phyloP scores from a whole-genome alignment of 352 stramenopile genomes.

The Globisporangium nunn region DNA sequence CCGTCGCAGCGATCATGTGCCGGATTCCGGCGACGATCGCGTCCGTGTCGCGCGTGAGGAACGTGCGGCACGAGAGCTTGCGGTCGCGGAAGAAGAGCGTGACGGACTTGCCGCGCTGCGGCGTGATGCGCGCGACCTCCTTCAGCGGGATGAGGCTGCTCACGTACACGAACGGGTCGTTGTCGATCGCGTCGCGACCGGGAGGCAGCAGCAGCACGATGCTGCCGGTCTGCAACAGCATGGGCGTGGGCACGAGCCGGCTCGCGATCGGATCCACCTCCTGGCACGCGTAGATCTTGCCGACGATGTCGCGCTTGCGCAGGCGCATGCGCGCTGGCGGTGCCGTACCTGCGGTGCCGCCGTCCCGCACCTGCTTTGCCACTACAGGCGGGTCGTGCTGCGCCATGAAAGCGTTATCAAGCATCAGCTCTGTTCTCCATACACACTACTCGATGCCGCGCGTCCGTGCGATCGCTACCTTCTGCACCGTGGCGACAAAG shows the following conservation, averaged over 20 bases:
- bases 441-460: background rate
- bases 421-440: background rate
- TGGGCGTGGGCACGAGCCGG: conserved; percentile 42
- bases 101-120: conserved; percentile 65
- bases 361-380: conserved; percentile 10
- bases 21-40: conserved; percentile 58
- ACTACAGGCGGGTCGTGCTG: conserved; percentile 26
- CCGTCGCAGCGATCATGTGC: conserved; percentile 44
- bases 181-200: conserved; percentile 3
- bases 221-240: conserved; percentile 65
- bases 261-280: conserved; percentile 56
- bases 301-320: conserved; percentile 62
- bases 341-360: conserved; percentile 1
- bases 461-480: conserved; percentile 8
- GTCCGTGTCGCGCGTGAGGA: conserved; percentile 65
- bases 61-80: conserved; percentile 50
- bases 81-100: conserved; percentile 78
- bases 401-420: background rate
- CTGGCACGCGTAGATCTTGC: conserved; percentile 58
- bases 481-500: conserved; percentile 56
- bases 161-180: conserved; percentile 52
- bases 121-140: conserved; percentile 69
- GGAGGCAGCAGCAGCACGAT: conserved; percentile 41
- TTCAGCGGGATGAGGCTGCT: conserved; percentile 54
- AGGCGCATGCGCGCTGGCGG: conserved; percentile 34